Evolutionary conservation across 2,329 filamentous ascomycete genomes (phyloP), one percentile per base, ranked within the genome.

Genomic region (Arthrocladium fulminans): DNA sequence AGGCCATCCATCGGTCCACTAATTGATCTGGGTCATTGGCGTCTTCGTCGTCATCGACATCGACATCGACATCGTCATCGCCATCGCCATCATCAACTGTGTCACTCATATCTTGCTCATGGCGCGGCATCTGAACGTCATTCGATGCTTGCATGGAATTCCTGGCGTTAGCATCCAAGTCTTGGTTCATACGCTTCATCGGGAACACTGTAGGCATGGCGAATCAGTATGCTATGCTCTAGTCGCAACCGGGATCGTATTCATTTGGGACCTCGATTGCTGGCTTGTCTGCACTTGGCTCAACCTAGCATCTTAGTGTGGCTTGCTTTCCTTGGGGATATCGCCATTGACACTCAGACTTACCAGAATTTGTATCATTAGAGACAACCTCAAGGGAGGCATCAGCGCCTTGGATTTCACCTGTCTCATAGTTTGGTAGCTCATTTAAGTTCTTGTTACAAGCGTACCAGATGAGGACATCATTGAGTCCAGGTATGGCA

Each of bases 391-490:
- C 27, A 15, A 15, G 3, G 4, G 3, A 9, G 13, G 15, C 25
- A 17, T 34, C 25, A 20, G 7, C 25, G 25, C 4, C 23, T 9
- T 20, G 10, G 2, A 30, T 32, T 20, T 24, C 7, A 8, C 34
- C 45, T 49, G 72, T 73, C 17, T 84, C 80, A 63, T 92, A 94
- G 40, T 80, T 74, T 4, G 84, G 84, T 29, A 90, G 72, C 57
- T 89, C 83, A 1, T 81, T 76, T 53, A 74, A 69, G 12, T 75
- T 69, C 58, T 83, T 86, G 61, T 92, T 79, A 55, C 86, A 72
- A n/a, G 88, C 86, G 47, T 97, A 75, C 87, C 88, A 95, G 58
- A 96, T 87, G 17, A 98, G 65, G 22, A 86, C 81, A 66, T 95
- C 89, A 52, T 94, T 84, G 29, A 97, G 69, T 8, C 89, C 88